Base-by-base conservation (phyloP, 1,284 basidiomycete species). In the Schizopora paradoxa region DNA sequence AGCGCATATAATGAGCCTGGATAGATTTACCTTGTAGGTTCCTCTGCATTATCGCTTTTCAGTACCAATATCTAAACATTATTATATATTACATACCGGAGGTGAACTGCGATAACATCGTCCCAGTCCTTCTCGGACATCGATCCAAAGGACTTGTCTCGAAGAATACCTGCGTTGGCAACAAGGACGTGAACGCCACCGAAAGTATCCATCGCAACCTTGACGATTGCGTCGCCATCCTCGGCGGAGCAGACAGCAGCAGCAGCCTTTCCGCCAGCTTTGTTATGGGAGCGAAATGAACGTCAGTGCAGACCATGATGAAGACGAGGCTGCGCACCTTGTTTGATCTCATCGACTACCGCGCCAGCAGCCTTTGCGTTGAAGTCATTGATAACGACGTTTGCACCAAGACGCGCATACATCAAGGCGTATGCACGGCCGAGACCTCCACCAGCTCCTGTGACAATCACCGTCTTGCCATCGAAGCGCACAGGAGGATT, bases 111-210 rank as follows among this genome's bases (percentile, higher is more conserved):
- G 54, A 97, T 69, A 37, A 98, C 93, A 47, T 84, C 71, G 63
- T 99, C 91, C 96, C 96, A 99, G 59, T 98, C 92, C 56, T 87
- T 77, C 58, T 92, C 89, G 3, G 84, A 79, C 84, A 99, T 87
- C 26, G 86, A 79, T 52, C 78, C 72, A 67, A 99, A 97, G 3
- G 90, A 90, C 64, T 92, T 95, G 66, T 92, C 89, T 40, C 95
- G 79, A 40, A 97, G 70, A 56, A 99, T 88, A 56, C 95, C 95
- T 31, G 95, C 96, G 61, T 99, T 99, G 52, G 93, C 93, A 49
- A 97, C 74, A 38, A 98, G 78, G 10, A 91, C 74, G 61, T 99
- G 93, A 6, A 97, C 82, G 33, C 77, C 73, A 26, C 94, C 94
- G 59, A 96, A 99, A 29, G 85, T 82, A 51, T 95, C 85, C 43